phyloP scores from a whole-genome alignment of 2,329 filamentous ascomycete species.

The Fusarium nurragi region DNA sequence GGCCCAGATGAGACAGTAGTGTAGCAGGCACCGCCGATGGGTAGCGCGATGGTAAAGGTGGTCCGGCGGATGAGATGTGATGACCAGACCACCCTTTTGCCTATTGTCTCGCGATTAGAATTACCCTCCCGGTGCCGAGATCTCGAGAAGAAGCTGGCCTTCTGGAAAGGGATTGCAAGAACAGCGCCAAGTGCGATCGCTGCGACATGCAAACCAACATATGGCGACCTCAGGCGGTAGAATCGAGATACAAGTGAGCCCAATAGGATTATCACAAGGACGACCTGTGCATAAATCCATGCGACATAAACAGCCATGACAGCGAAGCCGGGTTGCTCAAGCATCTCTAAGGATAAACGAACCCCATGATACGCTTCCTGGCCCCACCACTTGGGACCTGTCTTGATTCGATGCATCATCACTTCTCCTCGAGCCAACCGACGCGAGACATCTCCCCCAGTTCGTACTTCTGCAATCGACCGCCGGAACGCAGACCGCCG shows the following conservation, averaged over 20 bases:
- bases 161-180: conserved; percentile 76
- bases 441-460: conserved; percentile 61
- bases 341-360: conserved; percentile 73
- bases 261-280: conserved; percentile 76
- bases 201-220: conserved; percentile 73
- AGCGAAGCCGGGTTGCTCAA: conserved; percentile 77
- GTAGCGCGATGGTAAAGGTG: conserved; percentile 73
- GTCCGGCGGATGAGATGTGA: conserved; percentile 76
- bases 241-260: conserved; percentile 75
- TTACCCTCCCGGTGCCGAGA: conserved; percentile 66
- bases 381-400: conserved; percentile 79
- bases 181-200: conserved; percentile 74
- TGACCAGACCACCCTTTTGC: conserved; percentile 72
- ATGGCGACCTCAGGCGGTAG: conserved; percentile 71
- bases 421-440: conserved; percentile 76
- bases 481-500: conserved; percentile 74
- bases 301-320: conserved; percentile 76
- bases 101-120: conserved; percentile 73
- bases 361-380: conserved; percentile 79
- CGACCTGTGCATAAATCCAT: conserved; percentile 82
- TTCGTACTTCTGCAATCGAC: conserved; percentile 72
- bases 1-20: conserved; percentile 72
- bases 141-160: conserved; percentile 74
- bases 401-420: conserved; percentile 77
- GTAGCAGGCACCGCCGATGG: conserved; percentile 73